Evolutionary conservation across 768 basidiomycete species (phyloP).

Genomic region (Neoboletus brunneissimus): DNA sequence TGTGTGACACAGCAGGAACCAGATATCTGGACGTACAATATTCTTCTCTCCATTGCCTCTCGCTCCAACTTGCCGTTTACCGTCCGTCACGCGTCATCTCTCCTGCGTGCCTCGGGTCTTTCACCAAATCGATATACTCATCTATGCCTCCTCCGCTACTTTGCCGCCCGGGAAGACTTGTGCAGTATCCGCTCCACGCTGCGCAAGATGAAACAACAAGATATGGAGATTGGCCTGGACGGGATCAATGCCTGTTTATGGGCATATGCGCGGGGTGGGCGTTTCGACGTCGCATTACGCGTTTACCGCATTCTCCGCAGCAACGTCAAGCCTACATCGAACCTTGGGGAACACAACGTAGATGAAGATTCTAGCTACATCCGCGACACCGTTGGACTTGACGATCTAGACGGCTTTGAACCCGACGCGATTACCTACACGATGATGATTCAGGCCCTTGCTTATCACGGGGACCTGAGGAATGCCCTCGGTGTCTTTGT

Average conservation of each 20-base stretch:
- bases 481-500: conserved; percentile 54
- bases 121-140: conserved; percentile 61
- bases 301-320: conserved; percentile 66
- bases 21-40: conserved; percentile 69
- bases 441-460: conserved; percentile 62
- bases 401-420: conserved; percentile 39
- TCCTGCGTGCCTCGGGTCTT: conserved; percentile 54
- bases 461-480: conserved; percentile 67
- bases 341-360: conserved; percentile 36
- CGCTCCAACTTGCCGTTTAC: conserved; percentile 43
- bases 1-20: conserved; percentile 36
- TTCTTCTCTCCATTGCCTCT: conserved; percentile 61
- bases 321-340: conserved; percentile 41
- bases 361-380: conserved; percentile 39
- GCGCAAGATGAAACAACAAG: conserved; percentile 48
- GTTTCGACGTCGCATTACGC: conserved; percentile 51
- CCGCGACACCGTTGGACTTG: conserved; percentile 42
- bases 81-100: conserved; percentile 50
- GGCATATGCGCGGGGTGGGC: conserved; percentile 56
- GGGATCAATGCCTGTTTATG: conserved; percentile 70
- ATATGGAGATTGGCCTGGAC: conserved; percentile 54
- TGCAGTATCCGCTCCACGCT: conserved; percentile 55
- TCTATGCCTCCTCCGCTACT: conserved; percentile 57
- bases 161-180: conserved; percentile 45
- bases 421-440: conserved; percentile 71